Base-by-base conservation (phyloP, 208 protist species). In the Entamoeba moshkovskii region DNA sequence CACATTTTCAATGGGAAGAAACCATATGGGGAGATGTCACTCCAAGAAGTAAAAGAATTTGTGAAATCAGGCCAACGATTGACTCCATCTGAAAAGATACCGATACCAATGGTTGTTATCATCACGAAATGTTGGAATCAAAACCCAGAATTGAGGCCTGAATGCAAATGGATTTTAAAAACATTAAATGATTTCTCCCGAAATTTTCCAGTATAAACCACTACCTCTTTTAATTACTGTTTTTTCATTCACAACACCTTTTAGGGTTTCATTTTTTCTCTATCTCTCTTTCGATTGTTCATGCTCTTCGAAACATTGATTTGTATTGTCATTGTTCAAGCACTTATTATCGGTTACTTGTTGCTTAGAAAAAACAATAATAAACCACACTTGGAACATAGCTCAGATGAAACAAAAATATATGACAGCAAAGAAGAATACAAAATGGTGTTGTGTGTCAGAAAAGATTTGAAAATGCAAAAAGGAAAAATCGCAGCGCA, bases 401-500 rank as follows among this genome's bases (percentile, higher is more conserved):
- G 11, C 29, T 8, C 11, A 29, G 8, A 4, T 73, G n/a, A 33
- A 73, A 38, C 6, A 33, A 13, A 73, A 38, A 11, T 1, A 6
- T 11, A 6, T 73, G 59, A 73, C 22, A 73, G 22, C 22, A 73
- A 92, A 45, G 93, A 95, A 94, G 93, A 93, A 73, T 95, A 52
- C 38, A 98, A 98, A 95, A 97, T 98, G 97, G 97, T 97, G 38
- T 94, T 99, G 1, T 96, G 98, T 3, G 97, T 99, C 15, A 96
- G 98, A 16, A 97, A 97, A 46, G 98, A 98, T 93, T 94, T 99
- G 46, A 97, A 97, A 52, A 99, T 99, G 98, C 96, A 97, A 0
- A 97, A 95, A 33, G 98, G 98, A 25, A 99, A 99, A 94, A 97
- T 98, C 16, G 97, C 97, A 25, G 98, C 98, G 38, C 98, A 99